Percentiles rank a stretch among this genome's conserved stretches.
Evolutionary conservation across 352 stramenopile species (phyloP).

Genomic region (Blastocystis sp.): DNA sequence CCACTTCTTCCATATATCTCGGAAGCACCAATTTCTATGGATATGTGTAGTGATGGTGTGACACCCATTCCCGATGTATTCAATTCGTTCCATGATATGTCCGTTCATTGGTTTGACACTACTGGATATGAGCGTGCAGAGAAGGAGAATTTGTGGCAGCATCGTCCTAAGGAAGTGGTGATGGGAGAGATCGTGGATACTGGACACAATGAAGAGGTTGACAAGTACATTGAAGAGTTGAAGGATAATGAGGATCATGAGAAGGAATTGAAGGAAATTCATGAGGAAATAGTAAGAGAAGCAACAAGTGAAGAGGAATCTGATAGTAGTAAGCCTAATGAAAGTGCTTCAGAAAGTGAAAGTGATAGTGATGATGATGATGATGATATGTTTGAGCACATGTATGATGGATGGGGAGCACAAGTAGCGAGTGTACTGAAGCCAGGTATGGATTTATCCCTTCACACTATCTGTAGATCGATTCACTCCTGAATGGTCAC

Average conservation of each 20-base stretch:
- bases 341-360: not conserved
- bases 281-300: not conserved
- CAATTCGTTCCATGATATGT: slow-evolving; percentile 19
- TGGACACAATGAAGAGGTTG: slow-evolving; percentile 35
- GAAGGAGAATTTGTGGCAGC: not conserved
- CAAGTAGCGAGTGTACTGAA: slow-evolving; percentile 31
- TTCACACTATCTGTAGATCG: not conserved
- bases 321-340: not conserved
- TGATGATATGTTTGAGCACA: slow-evolving; percentile 57
- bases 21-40: slow-evolving; percentile 19
- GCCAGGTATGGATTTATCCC: not conserved
- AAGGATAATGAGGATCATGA: slow-evolving; percentile 60
- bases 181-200: slow-evolving; percentile 36
- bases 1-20: slow-evolving; percentile 40
- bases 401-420: slow-evolving; percentile 49
- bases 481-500: slow-evolving; percentile 35
- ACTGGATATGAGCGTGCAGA: not conserved
- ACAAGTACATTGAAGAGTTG: slow-evolving; percentile 50
- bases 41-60: slow-evolving; percentile 6
- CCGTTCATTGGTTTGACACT: slow-evolving; percentile 3
- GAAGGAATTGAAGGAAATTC: slow-evolving; percentile 23
- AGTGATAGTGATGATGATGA: not conserved
- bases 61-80: slow-evolving; percentile 18
- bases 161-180: slow-evolving; percentile 46
- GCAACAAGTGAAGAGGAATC: not conserved